Conservation (phyloP, 441 rosid genomes). For the Erysimum pusillum region DNA sequence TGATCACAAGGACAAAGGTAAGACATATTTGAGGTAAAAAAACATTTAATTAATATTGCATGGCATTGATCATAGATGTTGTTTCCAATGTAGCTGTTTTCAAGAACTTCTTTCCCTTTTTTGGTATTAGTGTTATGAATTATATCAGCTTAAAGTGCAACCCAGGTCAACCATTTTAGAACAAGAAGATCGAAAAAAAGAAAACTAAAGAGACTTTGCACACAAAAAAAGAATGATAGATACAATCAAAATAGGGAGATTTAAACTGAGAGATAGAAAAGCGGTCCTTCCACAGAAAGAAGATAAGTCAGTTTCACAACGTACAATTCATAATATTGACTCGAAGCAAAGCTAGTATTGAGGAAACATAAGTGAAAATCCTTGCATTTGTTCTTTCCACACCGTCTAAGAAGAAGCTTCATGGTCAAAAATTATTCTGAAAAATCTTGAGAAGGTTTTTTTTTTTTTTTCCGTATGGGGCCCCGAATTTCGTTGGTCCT, state of each 20-base stretch:
- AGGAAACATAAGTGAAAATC: background rate
- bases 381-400: background rate
- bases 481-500: too few relatives aligned
- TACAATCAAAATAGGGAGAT: background rate
- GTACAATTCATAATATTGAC: background rate
- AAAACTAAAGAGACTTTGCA: background rate
- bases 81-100: background rate
- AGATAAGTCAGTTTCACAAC: background rate
- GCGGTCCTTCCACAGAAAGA: background rate
- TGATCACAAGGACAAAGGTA: slow-evolving; percentile 40
- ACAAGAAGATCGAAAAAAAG: background rate
- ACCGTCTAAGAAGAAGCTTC: background rate
- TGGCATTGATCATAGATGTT: slow-evolving; percentile 13
- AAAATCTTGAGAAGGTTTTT: too few relatives aligned
- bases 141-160: background rate
- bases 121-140: background rate
- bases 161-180: background rate
- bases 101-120: background rate
- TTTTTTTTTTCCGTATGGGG: too few relatives aligned
- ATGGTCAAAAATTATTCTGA: too few relatives aligned
- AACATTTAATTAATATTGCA: background rate
- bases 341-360: background rate
- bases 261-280: background rate
- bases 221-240: background rate
- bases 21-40: background rate